These are phyloP conservation scores for Irpex sp. DNA, from an alignment of 1,284 basidiomycete species.

Conservation along the genomic window DNA sequence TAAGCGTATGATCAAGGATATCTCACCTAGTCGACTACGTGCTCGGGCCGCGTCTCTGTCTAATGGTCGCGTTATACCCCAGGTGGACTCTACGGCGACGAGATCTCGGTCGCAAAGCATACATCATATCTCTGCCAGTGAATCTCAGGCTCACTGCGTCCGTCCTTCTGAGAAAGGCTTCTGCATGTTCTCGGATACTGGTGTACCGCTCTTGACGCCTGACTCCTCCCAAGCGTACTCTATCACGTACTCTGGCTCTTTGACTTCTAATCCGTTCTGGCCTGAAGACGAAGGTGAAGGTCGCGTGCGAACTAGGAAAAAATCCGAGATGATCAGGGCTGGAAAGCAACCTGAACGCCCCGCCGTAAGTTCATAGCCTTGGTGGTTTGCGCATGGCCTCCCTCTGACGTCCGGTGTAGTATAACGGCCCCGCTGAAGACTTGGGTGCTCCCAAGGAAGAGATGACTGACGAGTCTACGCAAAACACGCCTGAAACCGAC, in stretches of 20 bases:
- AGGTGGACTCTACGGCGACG: not conserved
- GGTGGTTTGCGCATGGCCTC: too few species aligned
- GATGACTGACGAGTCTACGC: not conserved
- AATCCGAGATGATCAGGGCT: constrained; percentile 12
- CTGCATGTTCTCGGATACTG: not conserved
- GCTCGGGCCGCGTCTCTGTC: not conserved
- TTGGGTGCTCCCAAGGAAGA: constrained; percentile 12
- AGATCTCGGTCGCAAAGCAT: constrained; percentile 8
- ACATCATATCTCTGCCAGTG: not conserved
- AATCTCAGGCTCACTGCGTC: not conserved
- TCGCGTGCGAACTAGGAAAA: not conserved
- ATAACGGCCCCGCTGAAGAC: too few species aligned
- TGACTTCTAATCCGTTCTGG: not conserved
- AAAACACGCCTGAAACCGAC: constrained; percentile 7
- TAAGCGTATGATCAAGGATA: constrained; percentile 4
- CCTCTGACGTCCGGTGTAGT: too few species aligned
- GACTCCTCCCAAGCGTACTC: constrained; percentile 2
- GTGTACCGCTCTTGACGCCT: constrained; percentile 11
- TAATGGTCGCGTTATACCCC: not conserved
- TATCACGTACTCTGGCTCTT: not conserved
- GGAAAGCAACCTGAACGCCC: constrained; percentile 17
- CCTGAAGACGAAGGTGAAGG: not conserved
- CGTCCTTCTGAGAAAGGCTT: not conserved
- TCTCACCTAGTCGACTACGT: not conserved
- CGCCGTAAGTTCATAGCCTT: constrained; percentile 6